Evolutionary conservation across 2,329 filamentous ascomycete species (phyloP), one percentile per base, ranked within the genome.

Genomic region (Neurospora sp.): DNA sequence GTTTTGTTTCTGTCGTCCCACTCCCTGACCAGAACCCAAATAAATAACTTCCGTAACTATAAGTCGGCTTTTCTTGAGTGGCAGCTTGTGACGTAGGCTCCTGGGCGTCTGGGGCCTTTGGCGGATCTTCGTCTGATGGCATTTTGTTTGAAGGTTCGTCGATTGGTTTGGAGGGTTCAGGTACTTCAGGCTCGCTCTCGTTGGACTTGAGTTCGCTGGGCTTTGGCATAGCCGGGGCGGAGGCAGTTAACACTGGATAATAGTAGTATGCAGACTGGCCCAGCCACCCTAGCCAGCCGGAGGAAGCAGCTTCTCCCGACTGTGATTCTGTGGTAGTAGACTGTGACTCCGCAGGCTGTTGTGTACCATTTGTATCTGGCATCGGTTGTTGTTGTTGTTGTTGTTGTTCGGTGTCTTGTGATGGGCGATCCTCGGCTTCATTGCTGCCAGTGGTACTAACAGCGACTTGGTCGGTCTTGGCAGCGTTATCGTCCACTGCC

Each of bases 211-310:
- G 58, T 38, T 67, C 52, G 19, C 38, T 28, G 13, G 36, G 33
- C 36, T 71, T 68, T 28, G 58, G 62, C 8, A 75, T 13, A 74
- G 73, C 67, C 72, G 78, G 17, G 23, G 13, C 52, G 23, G 23
- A 28, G 23, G 52, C 52, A 33, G 52, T 62, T 36, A 62, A 62
- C 15, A 62, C 52, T 62, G 52, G 52, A 33, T 62, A 62, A 62
- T 62, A 62, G 8, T 62, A 62, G 2, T 69, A 70, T 46, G 76
- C 66, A 43, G 82, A 73, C 46, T 77, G 77, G 9, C 78, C 77
- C 46, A 86, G 79, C 86, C 87, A 89, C 39, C 84, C 82, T 17
- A 88, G 77, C 87, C 87, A 89, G 23, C 85, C 81, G 36, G 84
- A 82, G 7, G 84, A 80, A 28, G 80, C 74, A 28, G 74, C 71